A percentile compares a stretch with the other conserved stretches of the same genome.
phyloP scores from a whole-genome alignment of 106 monocot genomes.

The Phalaenopsis equestris region DNA sequence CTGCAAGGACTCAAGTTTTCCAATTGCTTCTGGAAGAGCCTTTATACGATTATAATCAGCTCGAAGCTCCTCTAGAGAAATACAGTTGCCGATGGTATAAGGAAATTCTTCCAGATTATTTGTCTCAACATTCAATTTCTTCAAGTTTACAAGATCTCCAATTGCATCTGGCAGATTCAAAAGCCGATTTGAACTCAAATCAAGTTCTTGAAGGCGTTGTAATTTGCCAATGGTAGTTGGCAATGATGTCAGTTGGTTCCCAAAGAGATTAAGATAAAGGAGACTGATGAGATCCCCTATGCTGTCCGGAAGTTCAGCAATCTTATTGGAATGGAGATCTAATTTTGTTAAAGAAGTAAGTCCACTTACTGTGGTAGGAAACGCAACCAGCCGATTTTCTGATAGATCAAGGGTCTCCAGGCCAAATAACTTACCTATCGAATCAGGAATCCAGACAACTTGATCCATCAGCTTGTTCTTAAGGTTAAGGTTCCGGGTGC shows the following conservation, averaged over 20 bases:
- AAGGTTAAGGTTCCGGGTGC: constrained; percentile 26
- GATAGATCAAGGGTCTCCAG: constrained; percentile 35
- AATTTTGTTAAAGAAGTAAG: constrained; percentile 33
- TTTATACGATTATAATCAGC: constrained; percentile 40
- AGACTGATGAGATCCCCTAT: constrained; percentile 34
- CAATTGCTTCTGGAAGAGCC: constrained; percentile 45
- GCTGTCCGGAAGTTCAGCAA: constrained; percentile 35
- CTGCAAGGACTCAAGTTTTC: constrained; percentile 35
- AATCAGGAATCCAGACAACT: constrained; percentile 43
- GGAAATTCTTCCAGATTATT: constrained; percentile 52
- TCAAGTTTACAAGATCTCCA: constrained; percentile 31
- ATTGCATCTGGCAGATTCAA: constrained; percentile 22
- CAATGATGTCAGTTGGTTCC: constrained; percentile 29
- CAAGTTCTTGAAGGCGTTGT: constrained; percentile 32
- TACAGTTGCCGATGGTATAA: constrained; percentile 30
- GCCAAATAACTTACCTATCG: constrained; percentile 30
- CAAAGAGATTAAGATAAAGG: constrained; percentile 20
- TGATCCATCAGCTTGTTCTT: constrained; percentile 42
- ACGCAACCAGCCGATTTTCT: constrained; percentile 29
- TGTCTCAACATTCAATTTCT: constrained; percentile 32
- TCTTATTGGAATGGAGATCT: constrained; percentile 33
- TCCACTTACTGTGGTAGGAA: constrained; percentile 28
- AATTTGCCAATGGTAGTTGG: constrained; percentile 37
- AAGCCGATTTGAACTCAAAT: constrained; percentile 36
- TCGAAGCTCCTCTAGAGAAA: constrained; percentile 35